Evolutionary conservation across 176 grass and related monocot genomes (phyloP).

Genomic region (Guadua angustifolia): DNA sequence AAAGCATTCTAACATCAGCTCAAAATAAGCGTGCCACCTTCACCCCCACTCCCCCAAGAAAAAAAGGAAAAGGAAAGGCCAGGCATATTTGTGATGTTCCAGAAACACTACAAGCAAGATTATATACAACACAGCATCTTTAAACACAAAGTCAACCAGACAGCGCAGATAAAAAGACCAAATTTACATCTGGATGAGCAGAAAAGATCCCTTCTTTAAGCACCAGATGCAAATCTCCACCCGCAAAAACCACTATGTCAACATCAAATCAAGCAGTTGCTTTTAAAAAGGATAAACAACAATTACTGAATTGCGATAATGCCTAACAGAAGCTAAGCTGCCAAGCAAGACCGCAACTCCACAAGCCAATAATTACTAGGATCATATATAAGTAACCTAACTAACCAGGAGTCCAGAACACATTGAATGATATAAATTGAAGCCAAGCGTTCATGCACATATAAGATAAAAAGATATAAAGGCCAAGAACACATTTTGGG

Average conservation of each 20-base stretch:
- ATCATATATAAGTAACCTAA: background rate
- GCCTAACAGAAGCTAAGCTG: background rate
- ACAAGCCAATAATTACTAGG: slow-evolving; percentile 5
- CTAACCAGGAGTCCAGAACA: background rate
- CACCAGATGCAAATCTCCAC: slow-evolving; percentile 29
- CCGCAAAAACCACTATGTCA: background rate
- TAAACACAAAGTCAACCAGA: background rate
- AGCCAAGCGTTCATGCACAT: background rate
- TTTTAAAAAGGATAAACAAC: background rate
- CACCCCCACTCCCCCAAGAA: background rate
- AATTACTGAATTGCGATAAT: background rate
- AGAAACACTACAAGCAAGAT: background rate
- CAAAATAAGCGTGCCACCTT: background rate
- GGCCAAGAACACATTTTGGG: background rate
- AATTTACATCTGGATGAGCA: background rate
- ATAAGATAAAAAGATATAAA: background rate
- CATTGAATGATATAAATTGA: background rate
- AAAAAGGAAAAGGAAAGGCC: background rate
- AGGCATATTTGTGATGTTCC: background rate
- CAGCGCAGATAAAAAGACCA: background rate
- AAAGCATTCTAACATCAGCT: background rate
- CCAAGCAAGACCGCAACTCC: background rate
- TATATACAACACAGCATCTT: background rate
- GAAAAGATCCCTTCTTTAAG: slow-evolving; percentile 15
- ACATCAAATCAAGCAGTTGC: slow-evolving; percentile 15